Conservation (phyloP, 768 basidiomycete genomes). For the Leccinum longicurvipes region DNA sequence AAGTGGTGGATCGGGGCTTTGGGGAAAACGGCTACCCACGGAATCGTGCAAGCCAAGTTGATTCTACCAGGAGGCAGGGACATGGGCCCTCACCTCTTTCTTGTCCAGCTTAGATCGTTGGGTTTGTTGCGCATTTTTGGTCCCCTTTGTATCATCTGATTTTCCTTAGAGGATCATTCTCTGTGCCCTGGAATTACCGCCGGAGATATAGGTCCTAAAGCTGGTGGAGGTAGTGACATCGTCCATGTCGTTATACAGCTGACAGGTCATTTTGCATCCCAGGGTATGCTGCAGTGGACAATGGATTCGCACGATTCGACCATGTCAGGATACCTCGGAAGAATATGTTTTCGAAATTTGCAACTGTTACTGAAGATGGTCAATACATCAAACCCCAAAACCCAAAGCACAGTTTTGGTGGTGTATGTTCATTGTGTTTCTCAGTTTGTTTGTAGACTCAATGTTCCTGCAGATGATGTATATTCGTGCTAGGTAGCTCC, state of each 20-base stretch:
- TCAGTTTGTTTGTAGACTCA: neutral
- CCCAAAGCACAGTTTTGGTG: conserved; percentile 71
- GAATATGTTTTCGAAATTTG: conserved; percentile 74
- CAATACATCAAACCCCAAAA: conserved; percentile 65
- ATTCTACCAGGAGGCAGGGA: conserved; percentile 59
- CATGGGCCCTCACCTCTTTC: conserved; percentile 72
- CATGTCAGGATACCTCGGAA: conserved; percentile 64
- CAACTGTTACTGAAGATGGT: conserved; percentile 63
- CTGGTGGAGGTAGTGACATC: conserved; percentile 29
- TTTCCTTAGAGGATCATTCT: conserved; percentile 51
- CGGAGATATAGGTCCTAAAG: conserved; percentile 60
- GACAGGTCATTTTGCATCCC: neutral
- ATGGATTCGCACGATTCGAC: conserved; percentile 66
- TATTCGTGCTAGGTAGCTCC: conserved; percentile 56
- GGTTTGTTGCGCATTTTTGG: conserved; percentile 35
- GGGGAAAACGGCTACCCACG: conserved; percentile 71
- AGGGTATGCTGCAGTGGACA: conserved; percentile 57
- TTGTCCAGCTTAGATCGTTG: conserved; percentile 63
- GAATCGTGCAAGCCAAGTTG: conserved; percentile 72
- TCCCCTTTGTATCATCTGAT: neutral
- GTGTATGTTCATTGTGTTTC: conserved; percentile 42
- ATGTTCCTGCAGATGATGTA: conserved; percentile 56
- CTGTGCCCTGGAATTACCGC: conserved; percentile 57
- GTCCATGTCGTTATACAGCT: neutral
- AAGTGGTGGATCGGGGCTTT: conserved; percentile 85